Base-by-base conservation (phyloP, 345 rosid genomes). In the Diplotaxis tenuifolia region DNA sequence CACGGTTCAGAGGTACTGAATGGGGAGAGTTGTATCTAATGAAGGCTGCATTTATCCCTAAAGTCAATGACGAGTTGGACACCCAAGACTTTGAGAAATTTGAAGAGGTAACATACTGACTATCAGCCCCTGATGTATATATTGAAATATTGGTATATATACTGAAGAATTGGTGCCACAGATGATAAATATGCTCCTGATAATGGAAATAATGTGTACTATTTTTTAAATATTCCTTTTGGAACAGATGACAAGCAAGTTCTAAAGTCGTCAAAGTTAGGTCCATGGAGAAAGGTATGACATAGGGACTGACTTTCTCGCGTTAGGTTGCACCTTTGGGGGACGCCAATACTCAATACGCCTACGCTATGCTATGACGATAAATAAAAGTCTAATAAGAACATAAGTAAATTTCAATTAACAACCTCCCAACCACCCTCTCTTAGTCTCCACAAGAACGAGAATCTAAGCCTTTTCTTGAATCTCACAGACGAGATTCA, bases 11-110 rank as follows among this genome's bases (percentile, higher is more conserved):
- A 42, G 98, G 90, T 36, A 71, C 82, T 4, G 92, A 92, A 72
- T 92, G 99, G 99, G 94, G 89, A 29, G 89, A 75, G 68, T 75
- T 95, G 64, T 90, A 92, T 80, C 92, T 82, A 56, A 86, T 86
- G 84, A 92, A 92, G 75, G 99, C 99, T 65, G 98, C 98, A 65
- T 90, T 95, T 83, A 87, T 87, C 78, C 99, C 99, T n/a, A n/a
- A n/a, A n/a, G n/a, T n/a, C n/a, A n/a, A n/a, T n/a, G n/a, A n/a
- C n/a, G n/a, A n/a, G n/a, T 76, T 95, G 83, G 99, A 95, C 75
- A 95, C 97, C 49, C 97, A 95, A 82, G 92, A 95, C 77, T 95
- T 95, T 64, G 99, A 92, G 78, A 95, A 95, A 77, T 95, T 95
- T 81, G 99, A 95, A 76, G 99, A 95, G 94, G 99, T 95, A 49